These are phyloP conservation scores for Pichia membranifaciens DNA, from an alignment of 805 yeast genomes.

Conservation along the genomic window DNA sequence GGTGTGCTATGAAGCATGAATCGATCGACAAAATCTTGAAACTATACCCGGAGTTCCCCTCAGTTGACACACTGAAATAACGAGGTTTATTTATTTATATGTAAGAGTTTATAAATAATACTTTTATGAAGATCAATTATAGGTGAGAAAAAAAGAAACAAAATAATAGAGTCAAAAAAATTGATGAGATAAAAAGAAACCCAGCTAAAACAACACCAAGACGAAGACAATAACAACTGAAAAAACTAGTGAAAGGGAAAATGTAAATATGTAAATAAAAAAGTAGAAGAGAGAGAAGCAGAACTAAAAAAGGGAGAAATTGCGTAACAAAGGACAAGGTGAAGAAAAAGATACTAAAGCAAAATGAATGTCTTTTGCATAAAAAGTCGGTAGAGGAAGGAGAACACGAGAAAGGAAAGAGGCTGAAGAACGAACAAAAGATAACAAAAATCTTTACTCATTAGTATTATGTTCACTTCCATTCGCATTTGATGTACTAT, in stretches of 20 bases:
- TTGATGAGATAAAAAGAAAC: background rate
- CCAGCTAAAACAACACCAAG: background rate
- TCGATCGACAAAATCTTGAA: slow-evolving; percentile 38
- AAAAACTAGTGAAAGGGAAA: background rate
- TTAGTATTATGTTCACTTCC: background rate
- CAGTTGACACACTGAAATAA: background rate
- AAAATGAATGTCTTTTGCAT: background rate
- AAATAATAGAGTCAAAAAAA: background rate
- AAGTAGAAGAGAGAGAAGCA: background rate
- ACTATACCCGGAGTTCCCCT: slow-evolving; percentile 46
- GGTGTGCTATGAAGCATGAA: slow-evolving; percentile 42
- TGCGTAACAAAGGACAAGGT: background rate
- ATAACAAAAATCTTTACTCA: background rate
- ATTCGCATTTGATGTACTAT: slow-evolving; percentile 1
- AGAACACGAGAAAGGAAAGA: too few relatives aligned
- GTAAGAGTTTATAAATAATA: background rate
- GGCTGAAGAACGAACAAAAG: background rate
- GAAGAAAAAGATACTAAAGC: background rate
- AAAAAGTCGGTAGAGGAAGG: background rate
- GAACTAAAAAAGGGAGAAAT: background rate
- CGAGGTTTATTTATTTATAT: background rate
- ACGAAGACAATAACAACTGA: background rate
- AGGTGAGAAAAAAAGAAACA: background rate
- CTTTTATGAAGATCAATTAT: background rate
- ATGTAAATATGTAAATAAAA: background rate